Evolutionary conservation across 441 rosid genomes (phyloP).

Genomic region (Syzygium syzygioides): DNA sequence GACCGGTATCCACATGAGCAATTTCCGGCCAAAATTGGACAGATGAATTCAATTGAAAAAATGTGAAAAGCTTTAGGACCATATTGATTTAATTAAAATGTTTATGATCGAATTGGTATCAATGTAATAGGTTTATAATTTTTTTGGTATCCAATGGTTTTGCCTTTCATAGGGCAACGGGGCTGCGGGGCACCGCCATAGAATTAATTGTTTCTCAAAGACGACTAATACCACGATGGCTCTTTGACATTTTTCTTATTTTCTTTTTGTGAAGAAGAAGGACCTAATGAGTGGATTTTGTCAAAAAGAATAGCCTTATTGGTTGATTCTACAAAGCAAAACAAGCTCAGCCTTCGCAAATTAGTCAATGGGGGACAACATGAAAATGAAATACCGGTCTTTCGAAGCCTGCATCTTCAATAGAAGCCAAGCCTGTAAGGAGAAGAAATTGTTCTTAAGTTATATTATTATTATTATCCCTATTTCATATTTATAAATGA

Average conservation of each 20-base stretch:
- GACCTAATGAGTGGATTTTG: not conserved
- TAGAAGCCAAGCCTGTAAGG: not conserved
- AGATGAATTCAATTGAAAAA: no score
- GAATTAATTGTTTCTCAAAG: not conserved
- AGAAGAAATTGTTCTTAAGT: not conserved
- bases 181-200: not conserved
- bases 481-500: not conserved
- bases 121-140: no score
- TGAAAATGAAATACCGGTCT: not conserved
- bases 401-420: not conserved
- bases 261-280: not conserved
- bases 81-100: no score
- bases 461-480: no score
- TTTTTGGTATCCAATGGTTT: not conserved
- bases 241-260: not conserved
- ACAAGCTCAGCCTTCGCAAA: not conserved
- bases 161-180: not conserved
- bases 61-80: no score
- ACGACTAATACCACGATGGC: not conserved
- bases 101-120: no score
- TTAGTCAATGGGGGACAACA: not conserved
- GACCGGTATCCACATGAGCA: no score
- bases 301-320: not conserved
- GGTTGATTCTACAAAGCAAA: not conserved
- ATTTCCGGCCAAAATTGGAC: no score